Percentiles rank a stretch among this genome's conserved stretches.
phyloP scores from a whole-genome alignment of 2,329 filamentous ascomycete genomes.

The Penicillium sp. region DNA sequence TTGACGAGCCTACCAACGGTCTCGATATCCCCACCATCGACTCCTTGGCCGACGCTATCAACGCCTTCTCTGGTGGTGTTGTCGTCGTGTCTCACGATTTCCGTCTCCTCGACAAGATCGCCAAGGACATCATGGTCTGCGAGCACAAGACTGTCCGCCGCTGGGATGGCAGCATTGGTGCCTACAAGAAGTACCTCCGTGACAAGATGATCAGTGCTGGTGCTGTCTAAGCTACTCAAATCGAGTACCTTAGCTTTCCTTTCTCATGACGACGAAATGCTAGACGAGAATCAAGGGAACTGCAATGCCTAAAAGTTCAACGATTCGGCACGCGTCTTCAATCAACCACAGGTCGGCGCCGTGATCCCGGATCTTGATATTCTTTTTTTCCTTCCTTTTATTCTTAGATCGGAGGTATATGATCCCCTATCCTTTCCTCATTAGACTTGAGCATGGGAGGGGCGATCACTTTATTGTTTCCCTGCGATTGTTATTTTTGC shows the following conservation, averaged over 20 bases:
- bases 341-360: neutral
- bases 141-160: slow-evolving; percentile 91
- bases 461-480: slow-evolving; percentile 19
- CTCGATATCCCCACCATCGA: slow-evolving; percentile 98
- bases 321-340: slow-evolving; percentile 3
- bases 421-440: slow-evolving; percentile 1
- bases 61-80: slow-evolving; percentile 92
- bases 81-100: slow-evolving; percentile 99
- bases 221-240: slow-evolving; percentile 63
- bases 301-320: slow-evolving; percentile 24
- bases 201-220: slow-evolving; percentile 97
- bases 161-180: slow-evolving; percentile 86
- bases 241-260: slow-evolving; percentile 8
- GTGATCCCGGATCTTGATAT: slow-evolving; percentile 6
- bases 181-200: slow-evolving; percentile 97
- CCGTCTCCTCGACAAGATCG: slow-evolving; percentile 97
- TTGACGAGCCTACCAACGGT: slow-evolving; percentile 99
- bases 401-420: slow-evolving; percentile 9
- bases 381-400: slow-evolving; percentile 3
- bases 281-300: slow-evolving; percentile 31
- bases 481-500: slow-evolving; percentile 17
- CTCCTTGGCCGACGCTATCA: slow-evolving; percentile 94
- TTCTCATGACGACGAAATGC: slow-evolving; percentile 36
- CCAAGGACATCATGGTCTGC: slow-evolving; percentile 98
- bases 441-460: slow-evolving; percentile 8